Evolutionary conservation across 495 filamentous ascomycete species (phyloP), one percentile per base, ranked within the genome.

Genomic region (Xylaria sp.): DNA sequence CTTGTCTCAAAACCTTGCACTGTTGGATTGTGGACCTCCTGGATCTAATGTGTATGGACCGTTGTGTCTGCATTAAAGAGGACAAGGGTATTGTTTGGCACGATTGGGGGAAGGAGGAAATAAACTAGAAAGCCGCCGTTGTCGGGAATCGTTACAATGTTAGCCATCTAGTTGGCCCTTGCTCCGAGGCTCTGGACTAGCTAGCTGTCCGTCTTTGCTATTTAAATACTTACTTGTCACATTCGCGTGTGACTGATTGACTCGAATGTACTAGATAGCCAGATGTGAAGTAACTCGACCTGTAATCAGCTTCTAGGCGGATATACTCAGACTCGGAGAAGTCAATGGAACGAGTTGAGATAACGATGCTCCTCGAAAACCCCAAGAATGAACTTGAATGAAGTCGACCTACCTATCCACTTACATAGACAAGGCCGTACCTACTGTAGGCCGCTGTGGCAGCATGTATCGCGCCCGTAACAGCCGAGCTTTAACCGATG

Each of bases 401-500:
- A 37, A 37, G 35, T 37, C 35, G 35, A 37, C 35, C 35, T 37
- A 37, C 8, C 35, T 37, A 37, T 37, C 35, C n/a, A n/a, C n/a
- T n/a, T n/a, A n/a, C n/a, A n/a, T n/a, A n/a, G n/a, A n/a, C n/a
- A n/a, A n/a, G n/a, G n/a, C n/a, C n/a, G n/a, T n/a, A n/a, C n/a
- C n/a, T n/a, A n/a, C n/a, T n/a, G n/a, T n/a, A n/a, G n/a, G n/a
- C n/a, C n/a, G n/a, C n/a, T n/a, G n/a, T n/a, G n/a, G n/a, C n/a
- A n/a, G n/a, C n/a, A n/a, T n/a, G n/a, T n/a, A n/a, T n/a, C n/a
- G n/a, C n/a, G n/a, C n/a, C 4, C 8, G 8, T 53, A 53, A 26
- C 50, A 37, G 58, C 59, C 59, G 59, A 43, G 35, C 35, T 62
- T 62, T 62, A 64, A 48, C 61, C 40, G 61, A 41, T 19, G 4